Percentiles rank a stretch among this genome's conserved stretches.
Evolutionary conservation across 2,329 filamentous ascomycete species (phyloP).

Genomic region (Fusarium sp.): DNA sequence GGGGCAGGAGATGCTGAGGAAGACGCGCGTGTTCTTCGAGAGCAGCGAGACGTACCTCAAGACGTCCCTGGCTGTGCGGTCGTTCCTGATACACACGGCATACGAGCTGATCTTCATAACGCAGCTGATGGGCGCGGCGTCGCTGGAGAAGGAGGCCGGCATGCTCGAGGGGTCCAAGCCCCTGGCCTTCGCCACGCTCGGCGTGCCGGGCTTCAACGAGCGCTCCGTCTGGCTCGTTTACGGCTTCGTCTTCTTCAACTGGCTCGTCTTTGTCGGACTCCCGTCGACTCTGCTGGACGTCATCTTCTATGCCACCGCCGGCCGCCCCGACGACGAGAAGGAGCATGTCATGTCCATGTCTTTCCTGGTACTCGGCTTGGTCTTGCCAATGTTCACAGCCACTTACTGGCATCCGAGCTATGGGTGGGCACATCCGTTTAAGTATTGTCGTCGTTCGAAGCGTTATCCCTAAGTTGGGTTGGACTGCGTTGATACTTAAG

Average conservation of each 20-base stretch:
- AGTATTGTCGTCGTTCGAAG: not conserved
- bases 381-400: too few relatives aligned
- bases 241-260: not conserved
- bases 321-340: not conserved
- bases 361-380: too few relatives aligned
- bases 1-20: not conserved
- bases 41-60: not conserved
- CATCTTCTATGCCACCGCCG: not conserved
- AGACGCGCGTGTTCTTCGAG: not conserved
- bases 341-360: not conserved
- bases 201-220: not conserved
- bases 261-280: not conserved
- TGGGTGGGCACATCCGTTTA: too few relatives aligned
- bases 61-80: not conserved
- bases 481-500: too few relatives aligned
- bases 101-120: not conserved
- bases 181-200: not conserved
- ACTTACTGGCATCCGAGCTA: too few relatives aligned
- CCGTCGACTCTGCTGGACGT: not conserved
- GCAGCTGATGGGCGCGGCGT: not conserved
- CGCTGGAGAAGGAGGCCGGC: not conserved
- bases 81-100: not conserved
- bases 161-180: not conserved
- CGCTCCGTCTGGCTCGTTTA: accelerated
- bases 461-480: not conserved